Evolutionary conservation across 1,284 basidiomycete species (phyloP).

Genomic region (Sutorius eximius): DNA sequence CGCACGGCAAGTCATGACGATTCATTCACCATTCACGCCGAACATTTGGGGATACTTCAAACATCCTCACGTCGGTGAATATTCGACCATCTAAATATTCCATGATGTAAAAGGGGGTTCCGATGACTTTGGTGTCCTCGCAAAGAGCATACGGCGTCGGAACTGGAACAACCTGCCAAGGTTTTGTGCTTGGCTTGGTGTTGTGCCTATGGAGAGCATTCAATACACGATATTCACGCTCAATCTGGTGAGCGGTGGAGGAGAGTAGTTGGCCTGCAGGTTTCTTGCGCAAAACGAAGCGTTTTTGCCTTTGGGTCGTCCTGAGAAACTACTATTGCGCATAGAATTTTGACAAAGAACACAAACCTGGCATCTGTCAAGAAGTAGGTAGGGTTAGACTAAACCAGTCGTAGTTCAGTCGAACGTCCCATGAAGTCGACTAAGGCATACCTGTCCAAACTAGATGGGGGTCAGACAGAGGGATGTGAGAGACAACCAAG

Average conservation of each 20-base stretch:
- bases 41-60: conserved; percentile 61
- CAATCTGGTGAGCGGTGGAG: conserved; percentile 90
- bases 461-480: conserved; percentile 31
- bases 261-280: conserved; percentile 87
- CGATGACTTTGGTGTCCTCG: conserved; percentile 74
- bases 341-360: not conserved
- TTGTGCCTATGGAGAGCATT: conserved; percentile 77
- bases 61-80: conserved; percentile 84
- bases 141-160: conserved; percentile 86
- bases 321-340: conserved; percentile 10
- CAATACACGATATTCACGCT: conserved; percentile 87
- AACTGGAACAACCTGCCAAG: conserved; percentile 70
- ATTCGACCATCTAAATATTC: conserved; percentile 91
- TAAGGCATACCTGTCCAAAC: conserved; percentile 73
- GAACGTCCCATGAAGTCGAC: conserved; percentile 2
- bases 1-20: not conserved
- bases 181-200: conserved; percentile 48
- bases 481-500: not conserved
- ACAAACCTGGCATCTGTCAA: conserved; percentile 70
- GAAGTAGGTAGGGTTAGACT: conserved; percentile 97
- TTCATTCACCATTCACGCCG: conserved; percentile 64
- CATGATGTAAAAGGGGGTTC: conserved; percentile 95
- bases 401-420: conserved; percentile 6
- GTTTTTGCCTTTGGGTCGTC: conserved; percentile 45
- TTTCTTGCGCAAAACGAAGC: conserved; percentile 91